phyloP scores from a whole-genome alignment of 495 filamentous ascomycete genomes.

The Trichoderma asperelloides region DNA sequence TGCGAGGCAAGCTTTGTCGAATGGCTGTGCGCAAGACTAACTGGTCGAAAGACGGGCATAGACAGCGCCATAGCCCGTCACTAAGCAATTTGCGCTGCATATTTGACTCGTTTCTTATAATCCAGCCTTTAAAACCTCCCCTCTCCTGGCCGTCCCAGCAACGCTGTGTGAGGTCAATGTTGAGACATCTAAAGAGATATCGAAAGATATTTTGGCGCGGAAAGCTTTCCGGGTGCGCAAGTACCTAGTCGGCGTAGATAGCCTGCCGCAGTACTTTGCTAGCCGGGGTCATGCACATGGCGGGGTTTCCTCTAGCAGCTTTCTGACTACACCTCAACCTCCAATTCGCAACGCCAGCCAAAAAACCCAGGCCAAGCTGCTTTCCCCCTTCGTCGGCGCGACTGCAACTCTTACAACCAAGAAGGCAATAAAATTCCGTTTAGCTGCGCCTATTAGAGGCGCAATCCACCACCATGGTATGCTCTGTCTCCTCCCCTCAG shows the following conservation, averaged over 20 bases:
- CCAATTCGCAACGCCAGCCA: not conserved
- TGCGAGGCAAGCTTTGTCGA: not conserved
- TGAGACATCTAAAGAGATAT: not conserved
- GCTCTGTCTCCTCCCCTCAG: not conserved
- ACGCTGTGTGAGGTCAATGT: not conserved
- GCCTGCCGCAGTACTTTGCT: not conserved
- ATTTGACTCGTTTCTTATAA: not conserved
- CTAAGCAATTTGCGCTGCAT: constrained; percentile 7
- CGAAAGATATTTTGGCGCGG: not conserved
- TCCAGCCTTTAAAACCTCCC: not conserved
- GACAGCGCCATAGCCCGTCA: constrained; percentile 59
- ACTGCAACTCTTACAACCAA: not conserved
- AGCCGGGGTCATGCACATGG: constrained; percentile 10
- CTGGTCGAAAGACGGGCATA: constrained; percentile 51
- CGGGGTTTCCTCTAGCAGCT: not conserved
- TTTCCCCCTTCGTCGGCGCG: not conserved
- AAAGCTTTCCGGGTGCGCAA: not conserved
- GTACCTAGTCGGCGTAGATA: not conserved
- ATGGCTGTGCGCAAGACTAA: constrained; percentile 20
- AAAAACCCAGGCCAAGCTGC: not conserved
- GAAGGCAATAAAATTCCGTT: not conserved
- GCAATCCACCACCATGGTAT: not conserved
- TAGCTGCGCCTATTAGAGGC: not conserved
- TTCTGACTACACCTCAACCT: not conserved
- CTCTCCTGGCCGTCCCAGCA: no score